Evolutionary conservation across 164 flowering plant genomes (phyloP).

Genomic region (Amborella trichopoda): DNA sequence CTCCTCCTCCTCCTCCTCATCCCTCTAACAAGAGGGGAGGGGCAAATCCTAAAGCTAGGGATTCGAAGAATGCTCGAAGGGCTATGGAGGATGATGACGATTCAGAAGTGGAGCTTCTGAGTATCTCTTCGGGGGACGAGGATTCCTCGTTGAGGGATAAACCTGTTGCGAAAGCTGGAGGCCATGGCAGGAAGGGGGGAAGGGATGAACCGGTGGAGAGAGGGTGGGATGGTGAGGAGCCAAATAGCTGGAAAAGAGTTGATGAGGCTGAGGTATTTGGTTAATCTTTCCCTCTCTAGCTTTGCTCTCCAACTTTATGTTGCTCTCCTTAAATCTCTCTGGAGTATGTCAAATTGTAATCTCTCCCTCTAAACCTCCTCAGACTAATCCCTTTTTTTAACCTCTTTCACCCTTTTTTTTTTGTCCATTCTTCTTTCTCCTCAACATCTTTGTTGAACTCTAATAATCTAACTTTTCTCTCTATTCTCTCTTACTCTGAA

Average conservation of each 20-base stretch:
- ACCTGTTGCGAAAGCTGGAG: slow-evolving; percentile 10
- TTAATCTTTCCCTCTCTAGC: too few relatives aligned
- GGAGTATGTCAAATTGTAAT: too few relatives aligned
- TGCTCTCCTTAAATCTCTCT: too few relatives aligned
- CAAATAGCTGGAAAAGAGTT: slow-evolving; percentile 80
- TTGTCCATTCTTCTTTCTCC: too few relatives aligned
- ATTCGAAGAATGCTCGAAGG: slow-evolving; percentile 3
- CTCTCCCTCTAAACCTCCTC: too few relatives aligned
- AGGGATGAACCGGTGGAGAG: slow-evolving; percentile 29
- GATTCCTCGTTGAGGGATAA: slow-evolving; percentile 39
- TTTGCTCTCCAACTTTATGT: too few relatives aligned
- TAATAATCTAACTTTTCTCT: too few relatives aligned
- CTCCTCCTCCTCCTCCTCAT: slow-evolving; percentile 9
- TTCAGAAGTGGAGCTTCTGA: slow-evolving; percentile 94
- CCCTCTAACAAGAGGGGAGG: slow-evolving; percentile 10
- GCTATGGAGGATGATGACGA: slow-evolving; percentile 68
- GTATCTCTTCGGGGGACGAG: slow-evolving; percentile 96
- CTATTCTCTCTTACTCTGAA: too few relatives aligned
- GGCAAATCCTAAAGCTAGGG: background rate
- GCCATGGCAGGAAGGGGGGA: slow-evolving; percentile 17
- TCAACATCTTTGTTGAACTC: too few relatives aligned
- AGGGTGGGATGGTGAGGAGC: slow-evolving; percentile 82
- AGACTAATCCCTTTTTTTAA: too few relatives aligned
- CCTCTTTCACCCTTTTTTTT: too few relatives aligned
- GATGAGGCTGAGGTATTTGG: slow-evolving; percentile 82